Percentiles rank a stretch among this genome's conserved stretches.
These are phyloP conservation scores for Penicillium maclennaniae DNA, from an alignment of 495 filamentous ascomycete species.

Conservation along the genomic window DNA sequence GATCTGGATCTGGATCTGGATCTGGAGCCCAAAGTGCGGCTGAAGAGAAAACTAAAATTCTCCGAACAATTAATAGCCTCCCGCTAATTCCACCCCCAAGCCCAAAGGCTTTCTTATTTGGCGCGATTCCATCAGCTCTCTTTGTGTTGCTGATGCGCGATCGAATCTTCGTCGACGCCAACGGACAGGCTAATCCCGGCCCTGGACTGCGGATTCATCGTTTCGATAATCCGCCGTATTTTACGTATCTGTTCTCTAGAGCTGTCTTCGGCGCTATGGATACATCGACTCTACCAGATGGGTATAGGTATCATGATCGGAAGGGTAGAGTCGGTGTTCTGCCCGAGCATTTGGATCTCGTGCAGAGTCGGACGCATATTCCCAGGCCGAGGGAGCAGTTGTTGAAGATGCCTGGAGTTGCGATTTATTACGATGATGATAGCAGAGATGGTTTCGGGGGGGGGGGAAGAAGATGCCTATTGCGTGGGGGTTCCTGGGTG, in stretches of 20 bases:
- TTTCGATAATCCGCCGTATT: slow-evolving; percentile 32
- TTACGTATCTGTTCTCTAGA: slow-evolving; percentile 31
- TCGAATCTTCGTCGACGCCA: slow-evolving; percentile 2
- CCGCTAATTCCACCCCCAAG: slow-evolving; percentile 23
- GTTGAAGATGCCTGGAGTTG: slow-evolving; percentile 29
- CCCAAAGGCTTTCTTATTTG: slow-evolving; percentile 33
- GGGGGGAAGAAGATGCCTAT: slow-evolving; percentile 30
- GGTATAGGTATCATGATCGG: slow-evolving; percentile 29
- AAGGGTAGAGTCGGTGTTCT: slow-evolving; percentile 23
- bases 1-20: too few species aligned
- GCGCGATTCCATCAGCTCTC: slow-evolving; percentile 32
- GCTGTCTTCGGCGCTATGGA: slow-evolving; percentile 9
- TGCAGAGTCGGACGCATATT: slow-evolving; percentile 38
- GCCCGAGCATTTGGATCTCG: slow-evolving; percentile 31
- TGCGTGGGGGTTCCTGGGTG: slow-evolving; percentile 43
- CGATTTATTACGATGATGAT: slow-evolving; percentile 25
- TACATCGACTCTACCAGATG: slow-evolving; percentile 22
- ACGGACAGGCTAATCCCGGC: not conserved
- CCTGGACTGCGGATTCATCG: slow-evolving; percentile 31
- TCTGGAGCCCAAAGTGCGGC: not conserved
- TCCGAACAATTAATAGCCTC: slow-evolving; percentile 2
- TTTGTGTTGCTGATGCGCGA: slow-evolving; percentile 21
- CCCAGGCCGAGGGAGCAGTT: slow-evolving; percentile 31
- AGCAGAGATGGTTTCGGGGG: not conserved
- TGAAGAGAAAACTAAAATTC: not conserved